Evolutionary conservation across 1,284 basidiomycete genomes (phyloP).

Genomic region (Vanrija pseudolonga): DNA sequence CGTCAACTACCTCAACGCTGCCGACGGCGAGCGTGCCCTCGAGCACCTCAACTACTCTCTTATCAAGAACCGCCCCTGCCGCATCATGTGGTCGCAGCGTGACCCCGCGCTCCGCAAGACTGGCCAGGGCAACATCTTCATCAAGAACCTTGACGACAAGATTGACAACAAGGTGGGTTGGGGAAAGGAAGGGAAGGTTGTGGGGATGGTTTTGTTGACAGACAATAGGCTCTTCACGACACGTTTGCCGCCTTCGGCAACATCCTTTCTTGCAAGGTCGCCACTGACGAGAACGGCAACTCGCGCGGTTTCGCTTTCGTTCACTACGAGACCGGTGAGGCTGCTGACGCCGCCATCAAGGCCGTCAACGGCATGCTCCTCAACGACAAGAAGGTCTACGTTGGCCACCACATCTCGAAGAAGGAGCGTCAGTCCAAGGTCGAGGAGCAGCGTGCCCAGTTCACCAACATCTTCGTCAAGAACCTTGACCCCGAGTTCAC

Average conservation of each 20-base stretch:
- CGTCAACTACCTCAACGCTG: conserved; percentile 96
- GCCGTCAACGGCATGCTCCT: conserved; percentile 99
- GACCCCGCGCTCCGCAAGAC: conserved; percentile 99
- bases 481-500: conserved; percentile 82
- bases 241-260: conserved; percentile 99
- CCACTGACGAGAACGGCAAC: conserved; percentile 84
- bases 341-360: conserved; percentile 94
- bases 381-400: conserved; percentile 99
- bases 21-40: conserved; percentile 97
- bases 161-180: conserved; percentile 92
- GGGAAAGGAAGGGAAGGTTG: not conserved
- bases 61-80: conserved; percentile 97
- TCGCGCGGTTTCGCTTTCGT: conserved; percentile 79
- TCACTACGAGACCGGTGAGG: conserved; percentile 97
- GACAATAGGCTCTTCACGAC: conserved; percentile 83
- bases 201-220: not conserved
- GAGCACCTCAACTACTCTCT: conserved; percentile 99
- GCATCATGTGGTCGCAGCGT: conserved; percentile 99
- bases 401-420: conserved; percentile 95
- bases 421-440: conserved; percentile 98
- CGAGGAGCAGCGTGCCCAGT: conserved; percentile 93
- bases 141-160: conserved; percentile 97
- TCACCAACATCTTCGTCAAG: conserved; percentile 99
- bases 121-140: conserved; percentile 99
- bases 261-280: conserved; percentile 99